A percentile compares a stretch with the other conserved stretches of the same genome.
Conservation (phyloP, 2,329 filamentous ascomycete genomes). For the Nothophaeocryptopus gaeumannii region DNA sequence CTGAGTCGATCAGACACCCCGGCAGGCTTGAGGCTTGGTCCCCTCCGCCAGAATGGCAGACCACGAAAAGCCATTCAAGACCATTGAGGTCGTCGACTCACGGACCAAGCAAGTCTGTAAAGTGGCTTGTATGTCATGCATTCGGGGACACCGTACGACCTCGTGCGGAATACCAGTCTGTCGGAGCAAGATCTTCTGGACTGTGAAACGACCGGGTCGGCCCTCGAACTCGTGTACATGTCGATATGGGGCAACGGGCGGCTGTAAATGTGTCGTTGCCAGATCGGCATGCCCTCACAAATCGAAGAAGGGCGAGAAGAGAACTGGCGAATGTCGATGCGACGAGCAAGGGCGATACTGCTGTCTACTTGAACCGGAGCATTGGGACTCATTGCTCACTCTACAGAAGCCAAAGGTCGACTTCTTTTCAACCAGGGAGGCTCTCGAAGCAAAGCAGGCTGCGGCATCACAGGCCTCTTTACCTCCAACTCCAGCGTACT, state of each 20-base stretch:
- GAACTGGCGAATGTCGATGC: constrained; percentile 34
- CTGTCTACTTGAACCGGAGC: constrained; percentile 32
- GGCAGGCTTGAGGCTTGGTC: background rate
- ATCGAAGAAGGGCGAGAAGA: constrained; percentile 36
- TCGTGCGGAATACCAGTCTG: constrained; percentile 36
- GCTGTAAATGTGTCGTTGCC: constrained; percentile 36
- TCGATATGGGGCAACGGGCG: constrained; percentile 31
- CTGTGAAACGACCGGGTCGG: constrained; percentile 35
- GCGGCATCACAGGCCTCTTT: constrained; percentile 11
- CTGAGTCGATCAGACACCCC: constrained; percentile 3
- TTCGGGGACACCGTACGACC: constrained; percentile 36
- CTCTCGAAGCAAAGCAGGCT: constrained; percentile 25
- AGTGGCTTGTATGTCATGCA: constrained; percentile 38
- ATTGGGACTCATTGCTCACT: constrained; percentile 31
- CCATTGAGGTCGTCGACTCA: constrained; percentile 35
- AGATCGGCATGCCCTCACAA: constrained; percentile 35
- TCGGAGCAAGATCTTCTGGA: constrained; percentile 37
- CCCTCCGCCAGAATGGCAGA: constrained; percentile 20
- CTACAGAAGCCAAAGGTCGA: constrained; percentile 31
- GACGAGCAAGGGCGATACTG: constrained; percentile 36
- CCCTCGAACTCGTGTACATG: constrained; percentile 36
- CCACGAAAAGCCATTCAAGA: constrained; percentile 36
- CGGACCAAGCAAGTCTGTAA: constrained; percentile 34
- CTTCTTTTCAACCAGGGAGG: constrained; percentile 30
- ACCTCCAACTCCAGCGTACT: constrained; percentile 20